These are phyloP conservation scores for Rhodotorula sp. DNA, from an alignment of 1,284 basidiomycete genomes.

Conservation along the genomic window DNA sequence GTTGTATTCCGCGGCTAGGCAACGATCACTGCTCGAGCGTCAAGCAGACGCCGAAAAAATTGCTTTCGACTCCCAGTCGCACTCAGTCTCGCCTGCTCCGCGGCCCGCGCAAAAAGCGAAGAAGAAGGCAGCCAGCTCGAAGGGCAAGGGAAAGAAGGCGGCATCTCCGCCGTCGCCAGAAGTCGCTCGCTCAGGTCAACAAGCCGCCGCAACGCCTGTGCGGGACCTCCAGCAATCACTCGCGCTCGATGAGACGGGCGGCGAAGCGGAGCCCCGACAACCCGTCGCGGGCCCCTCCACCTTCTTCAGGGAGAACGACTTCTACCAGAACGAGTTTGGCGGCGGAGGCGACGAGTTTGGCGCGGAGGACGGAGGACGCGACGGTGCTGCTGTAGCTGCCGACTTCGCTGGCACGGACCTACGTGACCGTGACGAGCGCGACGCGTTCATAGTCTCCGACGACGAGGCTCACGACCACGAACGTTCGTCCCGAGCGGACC, in stretches of 20 bases:
- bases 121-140: neutral
- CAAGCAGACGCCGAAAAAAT: conserved; percentile 20
- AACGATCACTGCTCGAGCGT: conserved; percentile 9
- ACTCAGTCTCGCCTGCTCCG: neutral
- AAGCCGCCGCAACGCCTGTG: neutral
- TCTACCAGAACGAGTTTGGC: neutral
- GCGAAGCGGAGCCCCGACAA: too few relatives aligned
- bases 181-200: neutral
- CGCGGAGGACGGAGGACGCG: neutral
- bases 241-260: neutral
- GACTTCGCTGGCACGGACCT: neutral
- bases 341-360: conserved; percentile 1
- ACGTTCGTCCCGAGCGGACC: neutral
- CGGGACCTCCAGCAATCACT: neutral
- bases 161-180: neutral
- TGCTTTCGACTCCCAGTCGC: conserved; percentile 6
- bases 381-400: neutral
- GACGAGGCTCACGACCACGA: neutral
- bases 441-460: neutral
- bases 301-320: neutral
- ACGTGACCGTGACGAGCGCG: too few relatives aligned
- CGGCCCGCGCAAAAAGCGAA: neutral
- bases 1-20: neutral
- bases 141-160: neutral
- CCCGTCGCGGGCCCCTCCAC: neutral